Evolutionary conservation across 2,329 filamentous ascomycete species (phyloP).

Genomic region (Cephalotrichum gorgonifer): DNA sequence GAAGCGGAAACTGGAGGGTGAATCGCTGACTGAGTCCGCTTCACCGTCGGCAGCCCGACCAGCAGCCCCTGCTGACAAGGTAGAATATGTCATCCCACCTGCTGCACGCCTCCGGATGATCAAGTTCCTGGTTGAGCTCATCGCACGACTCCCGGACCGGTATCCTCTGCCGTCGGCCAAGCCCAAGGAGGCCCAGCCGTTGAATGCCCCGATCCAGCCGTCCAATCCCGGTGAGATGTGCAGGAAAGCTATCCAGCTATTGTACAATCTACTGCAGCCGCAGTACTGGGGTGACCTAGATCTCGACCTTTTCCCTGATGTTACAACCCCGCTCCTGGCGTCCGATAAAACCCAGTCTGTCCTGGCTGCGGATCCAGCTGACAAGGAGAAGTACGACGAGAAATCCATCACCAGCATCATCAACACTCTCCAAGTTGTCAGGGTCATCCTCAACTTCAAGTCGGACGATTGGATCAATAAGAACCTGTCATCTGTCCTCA

Average conservation of each 20-base stretch:
- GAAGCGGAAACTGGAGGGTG: conserved; percentile 70
- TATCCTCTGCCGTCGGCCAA: conserved; percentile 67
- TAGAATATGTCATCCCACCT: conserved; percentile 59
- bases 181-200: conserved; percentile 39
- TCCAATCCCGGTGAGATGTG: conserved; percentile 64
- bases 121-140: conserved; percentile 93
- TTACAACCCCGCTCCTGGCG: conserved; percentile 75
- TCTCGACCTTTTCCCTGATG: conserved; percentile 70
- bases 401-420: conserved; percentile 81
- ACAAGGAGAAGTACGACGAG: conserved; percentile 67
- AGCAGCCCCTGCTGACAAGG: conserved; percentile 33
- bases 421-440: conserved; percentile 86
- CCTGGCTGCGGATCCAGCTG: conserved; percentile 46
- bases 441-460: conserved; percentile 80
- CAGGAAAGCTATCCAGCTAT: conserved; percentile 70
- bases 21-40: conserved; percentile 13
- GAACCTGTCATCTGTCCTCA: conserved; percentile 69
- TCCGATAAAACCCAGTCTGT: conserved; percentile 63
- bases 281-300: conserved; percentile 89
- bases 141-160: conserved; percentile 78
- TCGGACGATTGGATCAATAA: conserved; percentile 82
- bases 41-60: not conserved
- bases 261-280: conserved; percentile 76
- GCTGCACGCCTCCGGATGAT: conserved; percentile 68
- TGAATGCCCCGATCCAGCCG: conserved; percentile 18